A percentile compares a stretch with the other conserved stretches of the same genome.
Evolutionary conservation across 805 yeast genomes (phyloP).

Genomic region (Metschnikowia continentalis): DNA sequence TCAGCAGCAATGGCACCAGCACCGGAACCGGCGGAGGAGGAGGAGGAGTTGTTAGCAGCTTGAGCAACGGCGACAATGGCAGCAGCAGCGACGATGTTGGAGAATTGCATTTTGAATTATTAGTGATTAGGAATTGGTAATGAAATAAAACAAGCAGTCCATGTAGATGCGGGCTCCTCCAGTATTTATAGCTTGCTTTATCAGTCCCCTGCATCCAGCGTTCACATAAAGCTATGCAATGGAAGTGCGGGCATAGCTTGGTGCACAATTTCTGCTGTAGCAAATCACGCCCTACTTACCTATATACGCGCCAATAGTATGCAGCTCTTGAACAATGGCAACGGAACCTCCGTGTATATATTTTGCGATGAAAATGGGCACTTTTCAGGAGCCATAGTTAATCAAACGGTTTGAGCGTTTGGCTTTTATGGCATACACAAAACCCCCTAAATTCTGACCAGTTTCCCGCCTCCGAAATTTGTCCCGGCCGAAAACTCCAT

Average conservation of each 20-base stretch:
- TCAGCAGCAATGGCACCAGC: constrained; percentile 16
- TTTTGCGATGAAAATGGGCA: background rate
- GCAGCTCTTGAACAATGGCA: background rate
- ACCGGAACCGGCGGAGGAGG: constrained; percentile 12
- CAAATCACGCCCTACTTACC: constrained; percentile 1
- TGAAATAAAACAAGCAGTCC: background rate
- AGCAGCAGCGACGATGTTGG: constrained; percentile 17
- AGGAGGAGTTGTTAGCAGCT: constrained; percentile 20
- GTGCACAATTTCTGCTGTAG: background rate
- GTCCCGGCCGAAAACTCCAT: background rate
- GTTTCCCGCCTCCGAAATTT: too few relatives aligned
- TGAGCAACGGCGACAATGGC: constrained; percentile 20
- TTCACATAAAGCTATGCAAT: constrained; percentile 1
- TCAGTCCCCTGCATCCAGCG: background rate
- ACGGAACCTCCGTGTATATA: background rate
- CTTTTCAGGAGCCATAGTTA: background rate
- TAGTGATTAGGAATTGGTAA: background rate
- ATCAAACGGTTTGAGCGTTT: background rate
- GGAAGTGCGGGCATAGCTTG: constrained; percentile 4
- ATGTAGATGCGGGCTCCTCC: background rate
- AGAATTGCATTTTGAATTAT: constrained; percentile 17
- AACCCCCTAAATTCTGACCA: background rate
- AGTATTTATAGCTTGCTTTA: constrained; percentile 2
- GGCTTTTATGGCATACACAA: background rate
- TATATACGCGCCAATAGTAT: background rate